Percentiles rank a stretch among this genome's conserved stretches.
Conservation (phyloP, 2,329 filamentous ascomycete species). For the Hypomyces perniciosus region DNA sequence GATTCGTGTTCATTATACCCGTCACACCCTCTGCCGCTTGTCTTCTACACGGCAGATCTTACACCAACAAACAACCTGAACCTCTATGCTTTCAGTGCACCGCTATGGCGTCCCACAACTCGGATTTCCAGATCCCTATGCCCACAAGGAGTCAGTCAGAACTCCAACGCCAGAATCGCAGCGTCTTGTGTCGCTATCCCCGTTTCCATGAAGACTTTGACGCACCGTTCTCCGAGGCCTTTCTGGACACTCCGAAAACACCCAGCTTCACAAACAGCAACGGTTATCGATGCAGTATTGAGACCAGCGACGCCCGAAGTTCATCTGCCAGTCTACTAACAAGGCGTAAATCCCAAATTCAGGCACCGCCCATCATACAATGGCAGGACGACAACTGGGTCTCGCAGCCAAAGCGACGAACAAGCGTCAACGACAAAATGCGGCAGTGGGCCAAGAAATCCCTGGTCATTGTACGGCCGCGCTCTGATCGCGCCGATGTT, state of each 20-base stretch:
- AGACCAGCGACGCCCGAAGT: too few species aligned
- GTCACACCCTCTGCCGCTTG: neutral
- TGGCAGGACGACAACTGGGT: constrained; percentile 24
- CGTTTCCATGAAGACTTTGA: constrained; percentile 35
- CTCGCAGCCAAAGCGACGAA: constrained; percentile 22
- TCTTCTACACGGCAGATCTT: neutral
- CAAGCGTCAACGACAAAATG: constrained; percentile 28
- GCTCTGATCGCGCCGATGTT: constrained; percentile 18
- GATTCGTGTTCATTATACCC: too few species aligned
- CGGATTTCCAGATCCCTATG: constrained; percentile 23
- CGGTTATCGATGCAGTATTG: constrained; percentile 11
- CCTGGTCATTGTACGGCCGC: constrained; percentile 21
- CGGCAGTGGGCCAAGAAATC: constrained; percentile 30
- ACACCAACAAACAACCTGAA: neutral
- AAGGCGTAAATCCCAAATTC: constrained; percentile 6
- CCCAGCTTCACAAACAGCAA: constrained; percentile 23
- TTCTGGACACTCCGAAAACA: constrained; percentile 27
- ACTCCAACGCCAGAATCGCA: constrained; percentile 8
- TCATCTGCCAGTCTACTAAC: constrained; percentile 6
- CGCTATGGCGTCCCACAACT: constrained; percentile 23
- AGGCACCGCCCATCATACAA: constrained; percentile 16
- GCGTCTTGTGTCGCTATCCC: constrained; percentile 25
- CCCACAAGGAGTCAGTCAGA: constrained; percentile 16
- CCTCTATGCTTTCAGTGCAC: neutral
- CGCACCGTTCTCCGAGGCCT: constrained; percentile 31